Conservation (phyloP, 768 basidiomycete genomes). For the Tylopilus subfusipes region DNA sequence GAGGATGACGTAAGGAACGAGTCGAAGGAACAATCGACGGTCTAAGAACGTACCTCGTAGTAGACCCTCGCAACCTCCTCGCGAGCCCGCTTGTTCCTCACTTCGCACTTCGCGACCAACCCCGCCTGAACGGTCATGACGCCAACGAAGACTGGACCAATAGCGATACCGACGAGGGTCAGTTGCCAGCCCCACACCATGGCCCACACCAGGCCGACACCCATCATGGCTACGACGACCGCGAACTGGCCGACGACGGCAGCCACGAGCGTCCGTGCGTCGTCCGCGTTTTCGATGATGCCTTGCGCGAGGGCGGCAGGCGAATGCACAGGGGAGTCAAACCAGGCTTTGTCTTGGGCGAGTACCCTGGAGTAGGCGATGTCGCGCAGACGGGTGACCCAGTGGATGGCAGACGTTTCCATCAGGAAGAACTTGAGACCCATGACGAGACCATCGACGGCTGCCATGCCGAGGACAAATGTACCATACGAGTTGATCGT, state of each 20-base stretch:
- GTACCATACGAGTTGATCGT: conserved; percentile 69
- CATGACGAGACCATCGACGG: conserved; percentile 69
- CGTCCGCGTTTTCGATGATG: conserved; percentile 88
- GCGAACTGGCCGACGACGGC: conserved; percentile 66
- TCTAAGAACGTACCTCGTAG: conserved; percentile 60
- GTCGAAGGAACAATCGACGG: background rate
- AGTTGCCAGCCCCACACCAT: conserved; percentile 87
- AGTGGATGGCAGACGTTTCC: conserved; percentile 68
- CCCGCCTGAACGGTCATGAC: conserved; percentile 72
- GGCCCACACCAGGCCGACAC: conserved; percentile 86
- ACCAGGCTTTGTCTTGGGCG: conserved; percentile 82
- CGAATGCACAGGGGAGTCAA: conserved; percentile 64
- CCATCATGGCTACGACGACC: conserved; percentile 78
- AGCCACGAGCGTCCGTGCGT: conserved; percentile 73
- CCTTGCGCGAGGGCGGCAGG: conserved; percentile 64
- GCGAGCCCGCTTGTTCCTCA: conserved; percentile 77
- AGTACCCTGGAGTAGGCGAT: conserved; percentile 57
- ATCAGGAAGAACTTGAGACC: conserved; percentile 79
- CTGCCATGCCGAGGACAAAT: conserved; percentile 70
- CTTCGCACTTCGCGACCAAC: conserved; percentile 69
- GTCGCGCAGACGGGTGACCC: conserved; percentile 67
- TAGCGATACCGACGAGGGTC: conserved; percentile 83
- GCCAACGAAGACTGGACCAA: conserved; percentile 78
- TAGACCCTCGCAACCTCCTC: conserved; percentile 84
- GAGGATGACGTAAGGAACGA: conserved; percentile 1